These are phyloP conservation scores for Lepidium didymum DNA, from an alignment of 345 rosid genomes.

Conservation along the genomic window DNA sequence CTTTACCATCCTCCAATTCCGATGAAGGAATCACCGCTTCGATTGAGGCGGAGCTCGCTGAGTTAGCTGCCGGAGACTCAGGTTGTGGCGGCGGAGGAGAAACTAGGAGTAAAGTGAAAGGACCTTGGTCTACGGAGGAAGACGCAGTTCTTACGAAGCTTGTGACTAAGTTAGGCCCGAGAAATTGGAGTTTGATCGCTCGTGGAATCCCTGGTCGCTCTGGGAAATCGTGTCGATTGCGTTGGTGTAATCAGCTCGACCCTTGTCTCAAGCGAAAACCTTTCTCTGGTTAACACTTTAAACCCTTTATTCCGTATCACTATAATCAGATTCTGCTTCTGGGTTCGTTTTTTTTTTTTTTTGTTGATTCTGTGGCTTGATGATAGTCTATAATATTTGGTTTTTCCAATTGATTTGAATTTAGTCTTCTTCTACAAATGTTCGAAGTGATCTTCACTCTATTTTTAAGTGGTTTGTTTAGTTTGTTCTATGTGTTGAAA, in stretches of 20 bases:
- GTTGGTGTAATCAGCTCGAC: conserved; percentile 90
- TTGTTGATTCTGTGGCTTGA: not conserved
- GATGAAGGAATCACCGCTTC: conserved; percentile 25
- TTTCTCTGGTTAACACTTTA: conserved; percentile 41
- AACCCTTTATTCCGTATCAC: not conserved
- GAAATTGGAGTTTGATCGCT: conserved; percentile 86
- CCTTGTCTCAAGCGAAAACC: conserved; percentile 78
- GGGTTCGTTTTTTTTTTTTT: not conserved
- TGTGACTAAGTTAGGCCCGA: conserved; percentile 59
- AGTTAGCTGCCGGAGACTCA: conserved; percentile 28
- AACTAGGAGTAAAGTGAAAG: conserved; percentile 49
- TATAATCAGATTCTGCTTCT: not conserved
- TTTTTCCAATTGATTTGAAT: not conserved
- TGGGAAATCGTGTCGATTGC: conserved; percentile 76
- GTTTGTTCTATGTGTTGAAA: not conserved
- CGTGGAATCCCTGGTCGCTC: conserved; percentile 79
- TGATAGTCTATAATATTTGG: not conserved
- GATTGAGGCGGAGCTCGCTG: conserved; percentile 23
- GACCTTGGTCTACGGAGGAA: conserved; percentile 85
- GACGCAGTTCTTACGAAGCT: conserved; percentile 53
- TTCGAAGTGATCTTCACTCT: not conserved
- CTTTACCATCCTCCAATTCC: conserved; percentile 15
- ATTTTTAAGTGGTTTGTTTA: not conserved
- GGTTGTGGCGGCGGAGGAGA: not conserved
- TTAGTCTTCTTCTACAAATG: not conserved